Evolutionary conservation across 306 rosid species (phyloP).

Genomic region (Luffa aegyptiaca): DNA sequence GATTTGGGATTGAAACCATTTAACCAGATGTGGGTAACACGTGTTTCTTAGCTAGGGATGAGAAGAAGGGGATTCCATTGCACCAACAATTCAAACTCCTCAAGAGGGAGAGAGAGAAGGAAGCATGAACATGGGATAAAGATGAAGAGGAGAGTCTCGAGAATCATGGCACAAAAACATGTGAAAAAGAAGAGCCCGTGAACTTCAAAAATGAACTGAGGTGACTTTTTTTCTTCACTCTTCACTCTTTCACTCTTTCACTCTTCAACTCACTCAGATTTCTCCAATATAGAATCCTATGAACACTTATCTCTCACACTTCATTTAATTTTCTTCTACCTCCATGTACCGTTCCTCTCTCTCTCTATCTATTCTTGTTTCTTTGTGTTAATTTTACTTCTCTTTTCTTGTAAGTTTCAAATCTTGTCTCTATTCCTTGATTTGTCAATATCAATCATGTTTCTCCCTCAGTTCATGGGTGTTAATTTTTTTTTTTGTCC

Average conservation of each 20-base stretch:
- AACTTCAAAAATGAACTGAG: conserved; percentile 49
- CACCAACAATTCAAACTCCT: neutral
- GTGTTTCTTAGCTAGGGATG: neutral
- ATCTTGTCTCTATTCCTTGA: neutral
- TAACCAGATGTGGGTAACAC: neutral
- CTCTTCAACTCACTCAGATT: neutral
- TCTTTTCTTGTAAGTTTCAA: neutral
- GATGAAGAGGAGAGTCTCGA: conserved; percentile 43
- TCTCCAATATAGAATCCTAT: neutral
- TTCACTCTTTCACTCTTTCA: neutral
- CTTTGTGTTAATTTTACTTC: neutral
- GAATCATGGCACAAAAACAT: conserved; percentile 69
- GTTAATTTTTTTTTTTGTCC: no score
- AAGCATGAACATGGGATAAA: conserved; percentile 27
- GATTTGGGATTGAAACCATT: neutral
- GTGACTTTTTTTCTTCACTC: conserved; percentile 39
- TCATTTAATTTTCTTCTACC: neutral
- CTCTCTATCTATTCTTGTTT: neutral
- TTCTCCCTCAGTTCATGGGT: neutral
- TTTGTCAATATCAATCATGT: neutral
- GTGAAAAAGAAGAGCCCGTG: conserved; percentile 76
- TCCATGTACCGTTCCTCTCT: neutral
- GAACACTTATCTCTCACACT: conserved; percentile 3
- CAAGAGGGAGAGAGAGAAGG: conserved; percentile 15
- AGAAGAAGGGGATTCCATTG: neutral